Evolutionary conservation across 768 basidiomycete species (phyloP), one percentile per base, ranked within the genome.

Genomic region (Saitozyma sp.): DNA sequence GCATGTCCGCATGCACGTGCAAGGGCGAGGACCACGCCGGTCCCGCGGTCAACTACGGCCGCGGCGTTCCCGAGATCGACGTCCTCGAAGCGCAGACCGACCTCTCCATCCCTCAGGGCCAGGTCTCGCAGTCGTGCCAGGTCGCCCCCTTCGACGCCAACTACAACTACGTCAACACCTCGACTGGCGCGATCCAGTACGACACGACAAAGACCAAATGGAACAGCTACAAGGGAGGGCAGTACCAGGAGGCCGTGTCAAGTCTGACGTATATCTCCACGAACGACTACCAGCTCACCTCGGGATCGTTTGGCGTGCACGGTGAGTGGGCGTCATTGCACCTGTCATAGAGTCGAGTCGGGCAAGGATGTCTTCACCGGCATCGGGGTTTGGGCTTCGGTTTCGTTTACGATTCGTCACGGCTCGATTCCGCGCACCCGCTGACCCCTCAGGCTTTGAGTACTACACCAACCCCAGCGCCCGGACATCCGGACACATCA

Each of bases 31-130:
- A 75, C 59, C 93, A 96, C 78, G 92, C 93, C 3, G 93, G 93
- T 10, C 93, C 93, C 16, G 90, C 90, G 45, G 83, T 86, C 5
- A 90, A 84, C 66, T 85, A 88, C 49, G 92, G 92, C 41, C 87
- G 92, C 56, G 78, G 88, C 48, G 89, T 90, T 1, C 92, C 92
- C 6, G 92, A 95, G 80, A 91, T 95, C 54, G 92, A 95, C 83
- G 81, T 91, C 9, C 86, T 94, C 72, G 92, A 93, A 81, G 88
- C 91, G 10, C 88, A 88, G 80, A 87, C 73, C 62, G 65, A 70
- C 67, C 52, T 70, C 3, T 49, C 61, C 10, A 52, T 58, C 3
- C 63, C 60, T 10, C 73, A 65, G 13, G 86, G 85, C 19, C 82
- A 86, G 69, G 89, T 93, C 17, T 93, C 91, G 3, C 91, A 92